Base-by-base conservation (phyloP, 495 filamentous ascomycete species). In the Darksidea phi region DNA sequence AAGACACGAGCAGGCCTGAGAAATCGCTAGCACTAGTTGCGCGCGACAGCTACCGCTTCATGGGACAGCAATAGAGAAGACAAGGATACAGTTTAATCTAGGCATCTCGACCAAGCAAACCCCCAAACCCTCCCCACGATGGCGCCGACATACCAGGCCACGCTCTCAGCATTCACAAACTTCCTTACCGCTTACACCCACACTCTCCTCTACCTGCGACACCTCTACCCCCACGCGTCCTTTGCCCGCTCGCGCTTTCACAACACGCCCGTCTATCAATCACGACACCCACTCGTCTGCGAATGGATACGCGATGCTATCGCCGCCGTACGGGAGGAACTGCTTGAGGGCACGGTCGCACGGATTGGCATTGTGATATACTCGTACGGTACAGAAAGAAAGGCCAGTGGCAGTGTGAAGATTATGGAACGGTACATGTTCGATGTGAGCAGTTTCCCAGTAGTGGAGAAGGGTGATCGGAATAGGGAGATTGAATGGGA, bases 181-280 rank as follows among this genome's bases (percentile, higher is more conserved):
- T 97, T 97, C 77, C 86, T 98, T 46, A 89, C 84, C 56, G 86
- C 94, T 42, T 86, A 89, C 64, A 88, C 93, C 70, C 94, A 98
- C 78, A 94, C 93, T 67, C 89, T 97, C 70, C 85, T 98, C 62
- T 95, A 89, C 76, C 84, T 92, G 63, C 88, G 94, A 58, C 72
- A 74, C 60, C 84, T 97, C 71, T 98, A 98, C 72, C 91, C 93
- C 0, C 74, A 77, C 51, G 72, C 81, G 23, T 88, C 91, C 47
- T 97, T 97, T 76, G 80, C 95, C 57, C 82, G 85, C 36, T 85
- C 87, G 18, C 85, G 87, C 61, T 89, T 87, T 65, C 97, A 91
- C 81, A 94, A 95, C 74, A 87, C 89, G 61, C 85, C 91, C 24
- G 88, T 96, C 38, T 86, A 89, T 67, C 92, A 97, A 74, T 90